Evolutionary conservation across 1,284 basidiomycete genomes (phyloP), one percentile per base, ranked within the genome.

Genomic region (Melampsora americana): DNA sequence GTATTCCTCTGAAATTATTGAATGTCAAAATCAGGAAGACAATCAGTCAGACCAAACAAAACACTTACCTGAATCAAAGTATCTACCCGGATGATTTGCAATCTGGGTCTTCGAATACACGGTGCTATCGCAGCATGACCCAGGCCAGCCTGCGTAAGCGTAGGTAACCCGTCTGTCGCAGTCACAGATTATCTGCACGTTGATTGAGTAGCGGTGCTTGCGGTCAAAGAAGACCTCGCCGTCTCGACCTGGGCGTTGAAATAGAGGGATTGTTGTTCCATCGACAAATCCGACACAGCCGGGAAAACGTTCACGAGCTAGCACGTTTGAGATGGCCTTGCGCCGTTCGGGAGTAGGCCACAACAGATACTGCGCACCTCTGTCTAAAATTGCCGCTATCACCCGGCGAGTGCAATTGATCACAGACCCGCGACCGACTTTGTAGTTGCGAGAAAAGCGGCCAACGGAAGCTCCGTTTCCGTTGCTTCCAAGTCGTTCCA

Each of bases 401-500:
- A 68, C 66, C 2, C 66, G 11, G 7, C 26, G 44, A n/a, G 14
- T 23, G 2, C 20, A 39, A 20, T 23, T 46, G 12, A 67, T 28
- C 11, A 67, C 44, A 5, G 66, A 46, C 3, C 44, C 66, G 1
- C 39, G 1, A 1, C 66, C 66, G 1, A 67, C 18, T 9, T 46
- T 20, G 12, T 46, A 48, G n/a, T 44, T 67, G 5, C 44, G 16
- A 20, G 66, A 12, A 44, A 67, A 67, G n/a, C 66, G n/a, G 18
- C 66, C 66, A 12, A 67, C 66, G 7, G 66, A 67, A 26, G 66
- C 44, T 5, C 66, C 44, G 44, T 67, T 67, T 5, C 66, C 66
- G 26, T 67, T 67, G n/a, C 39, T 46, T 7, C 66, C 66, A 11
- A 67, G n/a, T 12, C 28, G 12, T 66, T 44, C 65, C 14, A n/a